phyloP scores from a whole-genome alignment of 176 grass and related monocot genomes.

The Tillandsia fasciculata region DNA sequence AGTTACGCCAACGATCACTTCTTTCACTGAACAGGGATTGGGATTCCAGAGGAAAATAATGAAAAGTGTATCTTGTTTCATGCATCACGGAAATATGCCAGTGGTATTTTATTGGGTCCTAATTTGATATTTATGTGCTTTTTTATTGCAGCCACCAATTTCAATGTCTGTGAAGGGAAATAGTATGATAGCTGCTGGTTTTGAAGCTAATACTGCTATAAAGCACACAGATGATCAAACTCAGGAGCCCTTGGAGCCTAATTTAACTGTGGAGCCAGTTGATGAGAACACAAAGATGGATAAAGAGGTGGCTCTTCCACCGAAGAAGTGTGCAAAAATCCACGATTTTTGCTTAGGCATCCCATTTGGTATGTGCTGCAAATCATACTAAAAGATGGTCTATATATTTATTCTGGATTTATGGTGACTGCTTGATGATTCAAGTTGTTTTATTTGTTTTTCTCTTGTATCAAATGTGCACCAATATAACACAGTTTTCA shows the following conservation, averaged over 20 bases:
- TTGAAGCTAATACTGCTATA: conserved; percentile 25
- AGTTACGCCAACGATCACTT: no score
- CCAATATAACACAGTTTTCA: no score
- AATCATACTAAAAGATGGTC: not conserved
- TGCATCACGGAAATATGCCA: no score
- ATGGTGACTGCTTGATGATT: no score
- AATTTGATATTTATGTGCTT: conserved; percentile 13
- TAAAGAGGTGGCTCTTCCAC: conserved; percentile 27
- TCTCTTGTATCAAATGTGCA: no score
- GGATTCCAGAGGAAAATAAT: no score
- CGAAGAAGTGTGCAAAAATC: conserved; percentile 64
- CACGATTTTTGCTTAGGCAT: conserved; percentile 97
- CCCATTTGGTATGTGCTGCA: conserved; percentile 61
- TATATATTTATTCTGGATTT: no score
- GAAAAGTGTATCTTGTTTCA: not conserved
- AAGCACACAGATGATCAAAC: conserved; percentile 39
- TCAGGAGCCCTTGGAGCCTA: conserved; percentile 24
- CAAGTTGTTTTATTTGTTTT: no score
- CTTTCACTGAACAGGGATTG: no score
- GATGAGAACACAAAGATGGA: conserved; percentile 17
- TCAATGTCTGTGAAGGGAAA: conserved; percentile 36
- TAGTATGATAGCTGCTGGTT: conserved; percentile 26
- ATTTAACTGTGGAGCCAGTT: conserved; percentile 12
- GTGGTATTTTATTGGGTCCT: not conserved
- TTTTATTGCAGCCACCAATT: conserved; percentile 28